Conservation (phyloP, 1,284 basidiomycete species). For the Hymenochaete sp. region DNA sequence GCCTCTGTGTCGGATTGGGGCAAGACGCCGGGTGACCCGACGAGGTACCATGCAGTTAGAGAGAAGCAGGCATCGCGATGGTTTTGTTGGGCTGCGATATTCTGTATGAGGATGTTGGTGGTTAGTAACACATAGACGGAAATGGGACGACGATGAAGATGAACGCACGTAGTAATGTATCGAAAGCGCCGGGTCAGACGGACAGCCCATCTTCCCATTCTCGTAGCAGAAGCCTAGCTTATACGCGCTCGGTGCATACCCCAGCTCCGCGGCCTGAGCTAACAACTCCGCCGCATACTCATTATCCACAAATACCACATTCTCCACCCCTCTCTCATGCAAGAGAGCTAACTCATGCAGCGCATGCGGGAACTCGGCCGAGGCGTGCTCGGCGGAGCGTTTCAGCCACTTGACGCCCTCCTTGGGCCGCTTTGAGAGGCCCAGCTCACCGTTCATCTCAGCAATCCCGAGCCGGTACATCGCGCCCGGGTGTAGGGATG, state of each 20-base stretch:
- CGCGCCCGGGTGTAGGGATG: slow-evolving; percentile 86
- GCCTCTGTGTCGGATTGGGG: slow-evolving; percentile 98
- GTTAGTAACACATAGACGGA: slow-evolving; percentile 10
- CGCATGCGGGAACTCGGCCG: slow-evolving; percentile 92
- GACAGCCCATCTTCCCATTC: slow-evolving; percentile 98
- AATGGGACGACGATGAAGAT: background rate
- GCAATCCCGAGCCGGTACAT: slow-evolving; percentile 96
- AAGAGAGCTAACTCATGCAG: slow-evolving; percentile 91
- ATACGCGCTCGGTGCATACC: slow-evolving; percentile 94
- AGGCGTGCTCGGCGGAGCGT: slow-evolving; percentile 89
- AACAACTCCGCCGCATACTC: slow-evolving; percentile 94
- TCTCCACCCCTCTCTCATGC: slow-evolving; percentile 93
- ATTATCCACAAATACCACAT: slow-evolving; percentile 92
- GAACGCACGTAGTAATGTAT: slow-evolving; percentile 93
- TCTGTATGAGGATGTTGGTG: slow-evolving; percentile 40
- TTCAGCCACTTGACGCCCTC: slow-evolving; percentile 99
- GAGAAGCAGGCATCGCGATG: slow-evolving; percentile 98
- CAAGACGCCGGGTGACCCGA: slow-evolving; percentile 93
- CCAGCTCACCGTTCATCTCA: slow-evolving; percentile 93
- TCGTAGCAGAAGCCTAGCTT: slow-evolving; percentile 98
- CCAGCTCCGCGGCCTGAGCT: slow-evolving; percentile 91
- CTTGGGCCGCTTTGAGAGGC: slow-evolving; percentile 78
- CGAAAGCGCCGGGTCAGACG: slow-evolving; percentile 92
- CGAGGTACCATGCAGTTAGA: slow-evolving; percentile 97
- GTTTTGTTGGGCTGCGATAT: slow-evolving; percentile 95